Percentiles rank a stretch among this genome's conserved stretches.
Conservation (phyloP, 1,284 basidiomycete genomes). For the Cronartium quercuum region DNA sequence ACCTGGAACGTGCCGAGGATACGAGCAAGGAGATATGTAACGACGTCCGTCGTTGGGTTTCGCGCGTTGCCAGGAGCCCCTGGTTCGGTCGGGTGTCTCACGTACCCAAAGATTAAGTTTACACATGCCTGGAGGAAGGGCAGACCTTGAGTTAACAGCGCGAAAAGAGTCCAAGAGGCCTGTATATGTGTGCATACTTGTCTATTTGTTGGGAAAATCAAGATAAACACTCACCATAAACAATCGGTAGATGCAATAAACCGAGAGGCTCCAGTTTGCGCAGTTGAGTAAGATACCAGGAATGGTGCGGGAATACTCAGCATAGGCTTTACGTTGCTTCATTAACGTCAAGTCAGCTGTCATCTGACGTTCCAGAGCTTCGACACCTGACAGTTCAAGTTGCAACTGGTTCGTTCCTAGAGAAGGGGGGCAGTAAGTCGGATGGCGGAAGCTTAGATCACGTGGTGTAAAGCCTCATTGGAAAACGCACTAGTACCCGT, state of each 20-base stretch:
- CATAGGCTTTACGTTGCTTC: slow-evolving; percentile 46
- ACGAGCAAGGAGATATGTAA: slow-evolving; percentile 46
- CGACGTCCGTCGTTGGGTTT: slow-evolving; percentile 41
- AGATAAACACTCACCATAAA: slow-evolving; percentile 41
- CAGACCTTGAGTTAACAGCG: slow-evolving; percentile 40
- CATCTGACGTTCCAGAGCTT: slow-evolving; percentile 50
- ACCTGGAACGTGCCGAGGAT: slow-evolving; percentile 48
- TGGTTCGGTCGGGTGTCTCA: background rate
- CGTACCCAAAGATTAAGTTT: slow-evolving; percentile 49
- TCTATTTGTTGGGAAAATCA: background rate
- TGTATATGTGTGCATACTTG: too few relatives aligned
- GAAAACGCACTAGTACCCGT: slow-evolving; percentile 41
- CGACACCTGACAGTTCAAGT: slow-evolving; percentile 50
- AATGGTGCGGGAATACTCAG: slow-evolving; percentile 47
- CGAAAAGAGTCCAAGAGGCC: background rate
- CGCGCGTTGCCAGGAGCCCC: slow-evolving; percentile 13
- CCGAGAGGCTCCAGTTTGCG: slow-evolving; percentile 49
- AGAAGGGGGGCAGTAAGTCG: background rate
- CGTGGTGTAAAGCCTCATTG: background rate
- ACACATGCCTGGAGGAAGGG: slow-evolving; percentile 44
- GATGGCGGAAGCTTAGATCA: too few relatives aligned
- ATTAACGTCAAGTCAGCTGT: slow-evolving; percentile 48
- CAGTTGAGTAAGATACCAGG: slow-evolving; percentile 48
- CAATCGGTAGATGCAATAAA: slow-evolving; percentile 50
- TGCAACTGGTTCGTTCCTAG: slow-evolving; percentile 48